These are phyloP conservation scores for Glomus cerebriforme DNA, from an alignment of 192 early-diverging fungal species.

Conservation along the genomic window DNA sequence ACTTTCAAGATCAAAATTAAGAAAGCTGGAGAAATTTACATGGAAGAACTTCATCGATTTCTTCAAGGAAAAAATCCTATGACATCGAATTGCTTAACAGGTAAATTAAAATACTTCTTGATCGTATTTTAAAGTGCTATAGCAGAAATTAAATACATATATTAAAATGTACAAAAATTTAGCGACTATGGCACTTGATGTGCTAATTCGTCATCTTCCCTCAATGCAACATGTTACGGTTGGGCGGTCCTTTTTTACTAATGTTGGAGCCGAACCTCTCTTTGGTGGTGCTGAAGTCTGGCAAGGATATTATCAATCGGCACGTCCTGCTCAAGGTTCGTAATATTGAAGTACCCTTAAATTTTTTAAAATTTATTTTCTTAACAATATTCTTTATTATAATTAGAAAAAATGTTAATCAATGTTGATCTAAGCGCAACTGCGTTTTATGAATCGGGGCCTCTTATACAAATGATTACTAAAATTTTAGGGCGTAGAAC, in stretches of 20 bases:
- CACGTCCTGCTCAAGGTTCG: slow-evolving; percentile 70
- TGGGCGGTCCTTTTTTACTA: slow-evolving; percentile 88
- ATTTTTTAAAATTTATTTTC: not conserved
- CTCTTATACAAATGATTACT: slow-evolving; percentile 67
- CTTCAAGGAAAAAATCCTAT: slow-evolving; percentile 46
- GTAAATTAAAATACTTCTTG: slow-evolving; percentile 36
- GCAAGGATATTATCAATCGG: slow-evolving; percentile 88
- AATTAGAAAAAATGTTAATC: slow-evolving; percentile 56
- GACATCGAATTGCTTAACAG: slow-evolving; percentile 46
- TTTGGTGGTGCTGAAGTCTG: slow-evolving; percentile 81
- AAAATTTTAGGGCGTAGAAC: slow-evolving; percentile 63
- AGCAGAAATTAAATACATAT: too few species aligned
- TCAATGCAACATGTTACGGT: slow-evolving; percentile 72
- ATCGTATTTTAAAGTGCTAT: too few species aligned
- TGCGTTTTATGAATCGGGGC: slow-evolving; percentile 64
- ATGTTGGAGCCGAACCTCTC: slow-evolving; percentile 45
- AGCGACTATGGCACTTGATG: slow-evolving; percentile 69
- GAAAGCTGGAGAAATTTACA: slow-evolving; percentile 64
- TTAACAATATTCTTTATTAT: not conserved
- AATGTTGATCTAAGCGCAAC: slow-evolving; percentile 71
- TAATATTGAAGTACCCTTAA: not conserved
- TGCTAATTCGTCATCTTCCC: slow-evolving; percentile 78
- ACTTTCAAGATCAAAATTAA: slow-evolving; percentile 68
- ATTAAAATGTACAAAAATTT: slow-evolving; percentile 24
- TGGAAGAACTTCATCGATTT: slow-evolving; percentile 57